Evolutionary conservation across 108 stramenopile species (phyloP), one percentile per base, ranked within the genome.

Genomic region (Discostella stelligeroides): DNA sequence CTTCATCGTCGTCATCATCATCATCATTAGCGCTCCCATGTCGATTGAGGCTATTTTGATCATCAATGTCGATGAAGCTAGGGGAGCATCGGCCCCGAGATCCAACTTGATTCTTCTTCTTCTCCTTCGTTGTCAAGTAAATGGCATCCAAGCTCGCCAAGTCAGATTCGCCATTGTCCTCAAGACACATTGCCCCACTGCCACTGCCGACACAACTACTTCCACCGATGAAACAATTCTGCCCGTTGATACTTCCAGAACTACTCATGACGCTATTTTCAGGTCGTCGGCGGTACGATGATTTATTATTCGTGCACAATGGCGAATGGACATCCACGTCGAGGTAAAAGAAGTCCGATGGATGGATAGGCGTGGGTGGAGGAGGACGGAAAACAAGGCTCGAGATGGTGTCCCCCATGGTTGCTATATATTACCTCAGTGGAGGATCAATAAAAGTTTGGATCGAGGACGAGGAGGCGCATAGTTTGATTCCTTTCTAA

Each of bases 161-260:
- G 41, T 67, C 66, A 7, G 23, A 23, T 8, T 67, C 66, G 20
- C 28, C 41, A 11, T 20, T 43, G 57, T 20, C 7, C 0, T 17
- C 25, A 8, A 48, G 49, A 18, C 38, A 40, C 8, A 70, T 48
- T 2, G 56, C 24, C 12, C 34, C 54, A 37, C 47, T 46, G 65
- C 64, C 41, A 94, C 42, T 10, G 66, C 81, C 12, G 91, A 89
- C 9, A 91, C 92, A 66, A 89, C 27, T 20, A 24, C 54, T 14
- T 20, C n/a, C 40, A 40, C 41, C 12, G 67, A 1, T 3, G 14
- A 15, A 43, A 43, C 23, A 23, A 29, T 2, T 15, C 14, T 11
- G 45, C 46, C 46, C 63, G 50, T 18, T 40, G 34, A 34, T 37
- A 48, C 3, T 17, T 17, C 59, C 21, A 54, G 18, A n/a, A 21